Evolutionary conservation across 495 filamentous ascomycete species (phyloP), one percentile per base, ranked within the genome.

Genomic region (Thermochaetoides thermophila): DNA sequence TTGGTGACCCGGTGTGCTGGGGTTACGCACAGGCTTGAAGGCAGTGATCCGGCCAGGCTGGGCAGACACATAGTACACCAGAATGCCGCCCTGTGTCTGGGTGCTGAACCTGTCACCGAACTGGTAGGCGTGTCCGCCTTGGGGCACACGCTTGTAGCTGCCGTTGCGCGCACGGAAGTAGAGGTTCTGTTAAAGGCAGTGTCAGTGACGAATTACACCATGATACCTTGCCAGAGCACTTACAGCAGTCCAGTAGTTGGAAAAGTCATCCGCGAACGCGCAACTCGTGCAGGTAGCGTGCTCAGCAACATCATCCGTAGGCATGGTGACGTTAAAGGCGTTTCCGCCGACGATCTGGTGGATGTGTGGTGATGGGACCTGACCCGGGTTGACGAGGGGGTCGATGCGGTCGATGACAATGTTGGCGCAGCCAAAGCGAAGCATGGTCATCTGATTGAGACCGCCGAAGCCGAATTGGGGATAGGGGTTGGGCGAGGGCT

Each of bases 31-130:
- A 4, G 60, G 60, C 54, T 64, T 63, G 51, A 70, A 70, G 24
- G 66, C 66, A 0, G 64, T 70, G 39, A 67, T 58, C 34, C 56
- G 55, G 31, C 61, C 61, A n/a, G 60, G 59, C 37, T 64, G 55
- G 7, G 63, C 61, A 24, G 62, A 62, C 43, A 68, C 63, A 44
- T 70, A 69, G 56, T 70, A 70, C 7, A 70, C 59, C 3, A 66
- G 52, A 29, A 67, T 53, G 22, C 66, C 66, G 18, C 65, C 66
- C 11, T 50, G 38, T 5, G 50, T 66, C 40, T 66, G 58, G 22
- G 61, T 66, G 40, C 53, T 57, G 40, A 63, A 66, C 18, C 52
- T 44, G 42, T 69, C 65, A 46, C 48, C 55, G 45, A 64, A 66
- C 41, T 64, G 60, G 35, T 31, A 24, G 38, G 60, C 56, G 37